Evolutionary conservation across 306 rosid species (phyloP).

Genomic region (Quercus cerris): DNA sequence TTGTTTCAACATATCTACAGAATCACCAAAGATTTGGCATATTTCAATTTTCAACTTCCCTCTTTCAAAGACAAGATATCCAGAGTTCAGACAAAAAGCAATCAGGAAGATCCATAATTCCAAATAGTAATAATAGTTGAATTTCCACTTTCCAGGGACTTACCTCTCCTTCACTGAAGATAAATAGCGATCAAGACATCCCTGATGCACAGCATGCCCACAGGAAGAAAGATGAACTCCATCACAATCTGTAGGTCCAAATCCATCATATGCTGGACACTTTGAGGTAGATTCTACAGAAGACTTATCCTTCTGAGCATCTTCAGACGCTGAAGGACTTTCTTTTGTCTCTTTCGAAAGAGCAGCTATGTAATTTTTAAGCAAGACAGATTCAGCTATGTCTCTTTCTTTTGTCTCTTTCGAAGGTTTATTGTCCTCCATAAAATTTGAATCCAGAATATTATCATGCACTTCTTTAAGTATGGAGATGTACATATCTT

Average conservation of each 20-base stretch:
- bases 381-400: slow-evolving; percentile 45
- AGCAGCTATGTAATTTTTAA: slow-evolving; percentile 68
- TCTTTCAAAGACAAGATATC: neutral
- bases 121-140: neutral
- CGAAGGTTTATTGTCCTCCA: slow-evolving; percentile 21
- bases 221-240: slow-evolving; percentile 94
- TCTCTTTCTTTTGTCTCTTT: too few relatives aligned
- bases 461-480: slow-evolving; percentile 45
- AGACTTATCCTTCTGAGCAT: slow-evolving; percentile 33
- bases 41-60: neutral
- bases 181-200: slow-evolving; percentile 82
- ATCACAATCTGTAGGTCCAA: slow-evolving; percentile 80
- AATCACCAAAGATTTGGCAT: neutral
- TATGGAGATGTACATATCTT: slow-evolving; percentile 54
- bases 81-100: neutral
- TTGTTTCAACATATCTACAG: neutral
- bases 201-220: slow-evolving; percentile 98
- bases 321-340: slow-evolving; percentile 57
- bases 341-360: slow-evolving; percentile 48
- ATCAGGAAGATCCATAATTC: slow-evolving; percentile 8
- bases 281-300: slow-evolving; percentile 45
- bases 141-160: slow-evolving; percentile 5
- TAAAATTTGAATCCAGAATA: slow-evolving; percentile 22
- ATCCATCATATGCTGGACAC: slow-evolving; percentile 49
- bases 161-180: slow-evolving; percentile 92